Base-by-base conservation (phyloP, 441 rosid genomes). In the Daphne laureola region DNA sequence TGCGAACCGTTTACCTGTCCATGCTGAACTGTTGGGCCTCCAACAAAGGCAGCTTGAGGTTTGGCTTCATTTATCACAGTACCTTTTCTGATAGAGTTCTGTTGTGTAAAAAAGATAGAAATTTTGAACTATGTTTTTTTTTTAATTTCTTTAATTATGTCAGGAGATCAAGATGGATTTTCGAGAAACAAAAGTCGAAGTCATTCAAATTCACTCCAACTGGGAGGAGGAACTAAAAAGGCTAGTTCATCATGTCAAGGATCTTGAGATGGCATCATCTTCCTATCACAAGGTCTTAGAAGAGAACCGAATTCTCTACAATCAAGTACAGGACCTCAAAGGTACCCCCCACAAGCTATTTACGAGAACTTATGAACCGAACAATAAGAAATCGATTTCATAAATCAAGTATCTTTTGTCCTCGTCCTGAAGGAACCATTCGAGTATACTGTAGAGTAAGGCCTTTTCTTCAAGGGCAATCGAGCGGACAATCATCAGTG, bases 251-350 rank as follows among this genome's bases (percentile, higher is more conserved):
- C 90, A 91, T 43, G 68, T 87, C 48, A 79, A 70, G 66, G 64
- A 67, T 61, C 87, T 91, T 59, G 98, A 85, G 74, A 84, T 79
- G 23, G 75, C 87, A 53, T 79, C 92, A 17, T 74, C 80, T 43
- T 80, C 92, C 18, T 87, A 87, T 76, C 90, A 85, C 54, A 73
- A 76, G 65, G 83, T 91, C 57, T 56, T 91, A 49, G 96, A 85
- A 74, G 96, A 91, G 73, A 91, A 91, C 53, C 88, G 98, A 4
- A 67, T 70, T 43, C 95, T 91, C 54, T 83, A 91, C 79, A 87
- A 91, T 80, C 96, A 90, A 80, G 98, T 87, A 47, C 98, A 90
- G 65, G 98, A 87, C 68, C 96, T 90, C 46, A 90, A 90, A 85
- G 97, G 97, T 87, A 17, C 17, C 8, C 8, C 17, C 8, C 8